Percentiles rank a stretch among this genome's conserved stretches.
phyloP scores from a whole-genome alignment of 2,329 filamentous ascomycete species.

The Cordyceps farinosa region DNA sequence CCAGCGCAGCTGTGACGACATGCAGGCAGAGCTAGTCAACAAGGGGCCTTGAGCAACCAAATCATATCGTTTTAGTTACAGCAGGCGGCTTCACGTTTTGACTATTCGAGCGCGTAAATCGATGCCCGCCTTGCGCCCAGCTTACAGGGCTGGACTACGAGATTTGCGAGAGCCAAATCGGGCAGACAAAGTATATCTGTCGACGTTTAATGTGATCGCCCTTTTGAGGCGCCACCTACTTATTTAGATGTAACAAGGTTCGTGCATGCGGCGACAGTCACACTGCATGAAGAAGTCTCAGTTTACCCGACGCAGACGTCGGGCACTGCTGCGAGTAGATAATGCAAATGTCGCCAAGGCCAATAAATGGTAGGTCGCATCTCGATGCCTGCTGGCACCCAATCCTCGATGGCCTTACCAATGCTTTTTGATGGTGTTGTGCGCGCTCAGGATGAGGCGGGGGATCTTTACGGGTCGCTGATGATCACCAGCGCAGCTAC shows the following conservation, averaged over 20 bases:
- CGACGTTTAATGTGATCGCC: not conserved
- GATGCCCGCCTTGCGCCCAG: too few species aligned
- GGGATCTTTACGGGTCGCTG: not conserved
- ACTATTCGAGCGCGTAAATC: not conserved
- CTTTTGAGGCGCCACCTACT: not conserved
- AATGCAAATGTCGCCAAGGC: not conserved
- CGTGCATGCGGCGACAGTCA: not conserved
- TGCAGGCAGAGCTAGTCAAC: not conserved
- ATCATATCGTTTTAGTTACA: not conserved
- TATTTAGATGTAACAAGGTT: conserved; percentile 4
- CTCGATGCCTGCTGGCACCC: not conserved
- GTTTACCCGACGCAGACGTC: not conserved
- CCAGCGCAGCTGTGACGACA: not conserved
- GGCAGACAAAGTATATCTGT: not conserved
- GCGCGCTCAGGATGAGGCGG: not conserved
- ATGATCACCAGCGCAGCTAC: not conserved
- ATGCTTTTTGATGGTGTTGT: not conserved
- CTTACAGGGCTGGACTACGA: too few species aligned
- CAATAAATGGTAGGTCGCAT: not conserved
- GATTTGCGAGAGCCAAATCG: not conserved
- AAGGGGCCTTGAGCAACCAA: not conserved
- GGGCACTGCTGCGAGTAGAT: not conserved
- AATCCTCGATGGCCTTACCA: not conserved
- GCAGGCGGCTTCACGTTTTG: not conserved
- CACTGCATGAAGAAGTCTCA: not conserved